Conservation (phyloP, 177 flowering plant species). For the Tripterygium wilfordii region DNA sequence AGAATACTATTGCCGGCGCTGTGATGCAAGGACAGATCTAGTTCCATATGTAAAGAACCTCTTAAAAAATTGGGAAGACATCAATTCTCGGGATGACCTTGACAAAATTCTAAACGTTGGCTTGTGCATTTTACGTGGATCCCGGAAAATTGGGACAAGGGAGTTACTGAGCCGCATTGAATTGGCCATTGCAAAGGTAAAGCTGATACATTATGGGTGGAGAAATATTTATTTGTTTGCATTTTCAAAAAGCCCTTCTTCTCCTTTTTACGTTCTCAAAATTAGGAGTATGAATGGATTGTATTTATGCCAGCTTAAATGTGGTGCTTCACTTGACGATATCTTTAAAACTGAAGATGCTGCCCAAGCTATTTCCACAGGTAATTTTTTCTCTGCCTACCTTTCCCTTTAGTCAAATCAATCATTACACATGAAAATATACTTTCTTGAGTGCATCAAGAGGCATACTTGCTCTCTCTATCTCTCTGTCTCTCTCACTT, state of each 20-base stretch:
- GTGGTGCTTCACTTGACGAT: slow-evolving; percentile 37
- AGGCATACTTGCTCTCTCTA: too few species aligned
- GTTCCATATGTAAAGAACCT: slow-evolving; percentile 48
- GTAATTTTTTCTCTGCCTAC: slow-evolving; percentile 18
- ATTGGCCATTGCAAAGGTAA: slow-evolving; percentile 49
- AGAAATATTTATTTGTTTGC: slow-evolving; percentile 1
- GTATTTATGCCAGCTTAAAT: slow-evolving; percentile 50
- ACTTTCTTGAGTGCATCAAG: not conserved
- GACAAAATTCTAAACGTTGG: slow-evolving; percentile 60
- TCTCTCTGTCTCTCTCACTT: too few species aligned
- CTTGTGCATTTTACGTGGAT: slow-evolving; percentile 49
- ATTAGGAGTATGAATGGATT: slow-evolving; percentile 20
- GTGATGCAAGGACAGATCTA: slow-evolving; percentile 72
- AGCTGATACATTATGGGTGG: not conserved
- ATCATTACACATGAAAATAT: not conserved
- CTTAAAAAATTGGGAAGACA: slow-evolving; percentile 40
- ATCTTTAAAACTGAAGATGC: slow-evolving; percentile 43
- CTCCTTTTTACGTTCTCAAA: slow-evolving; percentile 13
- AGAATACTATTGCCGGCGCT: slow-evolving; percentile 85
- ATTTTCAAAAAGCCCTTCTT: slow-evolving; percentile 10
- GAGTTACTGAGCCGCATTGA: slow-evolving; percentile 32
- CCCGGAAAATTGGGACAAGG: slow-evolving; percentile 44
- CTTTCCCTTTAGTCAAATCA: too few species aligned
- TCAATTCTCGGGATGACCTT: slow-evolving; percentile 43
- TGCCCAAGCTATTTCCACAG: slow-evolving; percentile 17